Conservation (phyloP, 805 yeast genomes). For the Ogataea sp. region DNA sequence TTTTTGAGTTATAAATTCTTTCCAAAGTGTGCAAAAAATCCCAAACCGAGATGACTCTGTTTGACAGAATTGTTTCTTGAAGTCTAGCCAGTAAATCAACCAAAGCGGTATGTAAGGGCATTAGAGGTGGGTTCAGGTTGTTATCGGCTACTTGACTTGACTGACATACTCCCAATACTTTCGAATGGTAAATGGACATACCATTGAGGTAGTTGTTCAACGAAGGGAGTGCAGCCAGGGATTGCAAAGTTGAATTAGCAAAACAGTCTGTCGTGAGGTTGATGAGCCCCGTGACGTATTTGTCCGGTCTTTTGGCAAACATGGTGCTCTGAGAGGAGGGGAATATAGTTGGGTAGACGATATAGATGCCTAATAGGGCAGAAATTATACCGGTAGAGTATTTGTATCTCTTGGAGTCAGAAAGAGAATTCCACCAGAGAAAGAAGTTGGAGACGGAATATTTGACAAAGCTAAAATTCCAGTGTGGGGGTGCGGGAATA, state of each 20-base stretch:
- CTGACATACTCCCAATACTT: constrained; percentile 17
- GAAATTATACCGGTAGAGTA: not conserved
- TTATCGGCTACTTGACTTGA: constrained; percentile 11
- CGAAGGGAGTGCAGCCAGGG: constrained; percentile 54
- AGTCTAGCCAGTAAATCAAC: constrained; percentile 45
- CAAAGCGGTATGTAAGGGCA: constrained; percentile 51
- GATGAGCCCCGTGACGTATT: constrained; percentile 71
- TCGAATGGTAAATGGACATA: constrained; percentile 19
- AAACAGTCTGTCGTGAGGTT: constrained; percentile 87
- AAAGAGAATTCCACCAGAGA: not conserved
- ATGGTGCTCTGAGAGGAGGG: not conserved
- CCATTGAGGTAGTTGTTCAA: constrained; percentile 48
- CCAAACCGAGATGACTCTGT: constrained; percentile 66
- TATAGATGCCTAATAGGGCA: not conserved
- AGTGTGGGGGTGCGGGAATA: too few relatives aligned
- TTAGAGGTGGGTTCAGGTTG: constrained; percentile 22
- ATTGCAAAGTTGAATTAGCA: constrained; percentile 85
- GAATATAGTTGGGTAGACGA: not conserved
- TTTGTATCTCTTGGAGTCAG: too few relatives aligned
- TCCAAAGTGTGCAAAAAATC: constrained; percentile 70
- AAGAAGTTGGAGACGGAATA: too few relatives aligned
- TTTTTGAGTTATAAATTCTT: constrained; percentile 57
- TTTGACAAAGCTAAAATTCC: too few relatives aligned
- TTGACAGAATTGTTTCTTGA: constrained; percentile 50
- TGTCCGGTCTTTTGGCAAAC: constrained; percentile 48